Base-by-base conservation (phyloP, 2,329 filamentous ascomycete genomes). In the Pestalotiopsis sp. region DNA sequence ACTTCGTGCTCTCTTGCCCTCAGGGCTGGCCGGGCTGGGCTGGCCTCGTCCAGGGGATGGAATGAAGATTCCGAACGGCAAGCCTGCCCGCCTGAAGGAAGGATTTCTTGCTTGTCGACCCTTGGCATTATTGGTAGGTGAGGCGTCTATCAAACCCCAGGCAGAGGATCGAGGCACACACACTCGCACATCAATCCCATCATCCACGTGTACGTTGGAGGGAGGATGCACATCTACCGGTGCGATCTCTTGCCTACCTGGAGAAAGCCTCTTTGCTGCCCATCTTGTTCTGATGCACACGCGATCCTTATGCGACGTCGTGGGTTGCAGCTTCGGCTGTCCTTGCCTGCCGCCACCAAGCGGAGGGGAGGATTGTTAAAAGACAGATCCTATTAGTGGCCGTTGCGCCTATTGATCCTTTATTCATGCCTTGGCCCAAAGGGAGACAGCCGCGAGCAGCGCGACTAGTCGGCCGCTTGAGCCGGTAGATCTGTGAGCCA, bases 381-480 rank as follows among this genome's bases (percentile, higher is more conserved):
- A 45, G 13, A n/a, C 5, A 27, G 25, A 49, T 67, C 59, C 31
- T 39, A 67, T 63, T 63, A 49, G 66, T 62, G 57, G 57, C 36
- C 57, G 57, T 62, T 62, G 66, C 57, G 66, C 66, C 57, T 56
- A 23, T 62, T 23, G 39, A 56, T 61, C 57, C 66, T 57, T 56
- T 41, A 31, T 62, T 31, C 39, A 67, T 67, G 57, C 66, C 23
- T 31, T 49, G 36, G 31, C 23, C 20, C 7, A 23, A 31, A 20
- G 27, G 27, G 27, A 31, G 57, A 27, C 20, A 59, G 57, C 23
- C 31, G 57, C 31, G 57, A 59, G 31, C 57, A 27, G 57, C 57
- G 31, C 57, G 57, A 36, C 45, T 52, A 52, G 45, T 52, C 45
- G 45, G 45, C 45, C 20, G 45, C 45, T 52, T 52, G 45, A 52